A percentile compares a stretch with the other conserved stretches of the same genome.
These are phyloP conservation scores for Rhodosporidiobolus odoratus DNA, from an alignment of 768 basidiomycete genomes.

Conservation along the genomic window DNA sequence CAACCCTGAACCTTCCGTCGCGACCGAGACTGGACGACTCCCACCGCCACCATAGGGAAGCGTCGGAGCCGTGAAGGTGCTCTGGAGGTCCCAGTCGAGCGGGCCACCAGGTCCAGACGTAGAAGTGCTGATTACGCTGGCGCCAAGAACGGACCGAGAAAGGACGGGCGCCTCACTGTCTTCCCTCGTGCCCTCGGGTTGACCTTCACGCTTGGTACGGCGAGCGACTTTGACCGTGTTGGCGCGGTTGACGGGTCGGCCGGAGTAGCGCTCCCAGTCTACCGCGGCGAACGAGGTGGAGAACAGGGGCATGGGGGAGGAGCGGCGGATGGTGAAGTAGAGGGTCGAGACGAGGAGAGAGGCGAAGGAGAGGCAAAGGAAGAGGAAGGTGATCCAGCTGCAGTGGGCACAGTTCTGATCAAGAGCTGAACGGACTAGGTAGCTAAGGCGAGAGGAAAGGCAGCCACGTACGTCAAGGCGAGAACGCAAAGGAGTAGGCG, in stretches of 20 bases:
- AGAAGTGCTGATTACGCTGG: not conserved
- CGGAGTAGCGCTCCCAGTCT: constrained; percentile 31
- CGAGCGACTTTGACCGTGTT: constrained; percentile 12
- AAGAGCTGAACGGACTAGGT: not conserved
- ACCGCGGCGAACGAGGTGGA: constrained; percentile 22
- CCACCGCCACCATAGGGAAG: too few species aligned
- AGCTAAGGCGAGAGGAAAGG: too few species aligned
- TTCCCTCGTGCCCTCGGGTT: not conserved
- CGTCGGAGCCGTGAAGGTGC: too few species aligned
- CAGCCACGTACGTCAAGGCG: constrained; percentile 25
- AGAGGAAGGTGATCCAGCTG: constrained; percentile 31
- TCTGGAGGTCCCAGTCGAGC: too few species aligned
- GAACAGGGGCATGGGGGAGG: constrained; percentile 22
- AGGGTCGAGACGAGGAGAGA: constrained; percentile 24
- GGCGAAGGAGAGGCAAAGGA: constrained; percentile 18
- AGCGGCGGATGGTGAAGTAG: constrained; percentile 30
- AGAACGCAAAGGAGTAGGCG: constrained; percentile 24
- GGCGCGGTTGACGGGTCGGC: constrained; percentile 27
- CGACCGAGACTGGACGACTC: too few species aligned
- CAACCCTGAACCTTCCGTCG: too few species aligned
- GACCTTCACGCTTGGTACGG: constrained; percentile 3
- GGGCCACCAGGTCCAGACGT: too few species aligned
- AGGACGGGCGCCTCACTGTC: not conserved
- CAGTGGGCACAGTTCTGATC: too few species aligned
- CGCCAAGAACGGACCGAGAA: not conserved